These are phyloP conservation scores for Trifolium fragiferum DNA, from an alignment of 306 rosid species.

Conservation along the genomic window DNA sequence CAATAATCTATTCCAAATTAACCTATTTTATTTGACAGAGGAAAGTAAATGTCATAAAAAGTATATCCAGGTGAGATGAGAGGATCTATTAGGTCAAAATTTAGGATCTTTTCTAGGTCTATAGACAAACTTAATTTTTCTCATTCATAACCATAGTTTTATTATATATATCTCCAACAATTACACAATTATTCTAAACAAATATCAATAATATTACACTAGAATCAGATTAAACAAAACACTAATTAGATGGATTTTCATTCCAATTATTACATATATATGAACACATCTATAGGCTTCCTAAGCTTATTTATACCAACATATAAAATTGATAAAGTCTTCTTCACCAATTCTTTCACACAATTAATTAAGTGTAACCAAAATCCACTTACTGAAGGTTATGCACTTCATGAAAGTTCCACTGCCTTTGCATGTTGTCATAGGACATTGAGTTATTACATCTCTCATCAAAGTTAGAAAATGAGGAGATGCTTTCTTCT, in stretches of 20 bases:
- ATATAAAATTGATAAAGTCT: conserved; percentile 43
- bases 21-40: conserved; percentile 37
- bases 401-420: conserved; percentile 60
- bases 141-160: conserved; percentile 45
- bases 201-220: conserved; percentile 41
- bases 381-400: conserved; percentile 62
- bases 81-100: conserved; percentile 49
- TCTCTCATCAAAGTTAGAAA: conserved; percentile 71
- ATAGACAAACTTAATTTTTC: conserved; percentile 38
- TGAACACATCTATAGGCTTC: conserved; percentile 65
- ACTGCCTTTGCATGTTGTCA: conserved; percentile 58
- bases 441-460: conserved; percentile 58
- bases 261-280: conserved; percentile 37
- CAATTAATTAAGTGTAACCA: not conserved
- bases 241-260: conserved; percentile 39
- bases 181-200: conserved; percentile 46
- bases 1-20: conserved; percentile 26
- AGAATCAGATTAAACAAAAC: conserved; percentile 50
- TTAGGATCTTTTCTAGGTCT: conserved; percentile 45
- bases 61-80: conserved; percentile 14
- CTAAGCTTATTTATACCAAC: conserved; percentile 54
- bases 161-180: conserved; percentile 33
- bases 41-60: conserved; percentile 38
- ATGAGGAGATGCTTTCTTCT: conserved; percentile 69
- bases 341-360: conserved; percentile 45